These are phyloP conservation scores for Fragilariopsis cylindrus DNA, from an alignment of 108 stramenopile species.

Conservation along the genomic window DNA sequence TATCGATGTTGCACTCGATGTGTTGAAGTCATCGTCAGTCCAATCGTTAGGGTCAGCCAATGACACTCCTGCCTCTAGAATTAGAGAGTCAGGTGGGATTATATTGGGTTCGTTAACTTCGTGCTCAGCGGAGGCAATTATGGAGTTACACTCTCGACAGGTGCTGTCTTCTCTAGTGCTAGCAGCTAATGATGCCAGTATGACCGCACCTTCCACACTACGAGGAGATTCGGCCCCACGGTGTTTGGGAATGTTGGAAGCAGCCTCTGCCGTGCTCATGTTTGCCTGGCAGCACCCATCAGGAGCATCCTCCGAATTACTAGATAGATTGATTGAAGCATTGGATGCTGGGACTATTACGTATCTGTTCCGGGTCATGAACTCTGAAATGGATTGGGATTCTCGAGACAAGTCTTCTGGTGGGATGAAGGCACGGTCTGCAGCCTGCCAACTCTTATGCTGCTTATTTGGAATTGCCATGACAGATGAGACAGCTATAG, in stretches of 20 bases:
- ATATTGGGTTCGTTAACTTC: slow-evolving; percentile 58
- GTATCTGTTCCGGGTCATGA: slow-evolving; percentile 53
- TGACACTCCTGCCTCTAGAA: slow-evolving; percentile 60
- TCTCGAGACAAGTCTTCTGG: slow-evolving; percentile 62
- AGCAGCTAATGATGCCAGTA: slow-evolving; percentile 53
- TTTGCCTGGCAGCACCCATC: slow-evolving; percentile 60
- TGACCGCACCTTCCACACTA: slow-evolving; percentile 51
- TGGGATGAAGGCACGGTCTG: slow-evolving; percentile 54
- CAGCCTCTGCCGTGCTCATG: slow-evolving; percentile 57
- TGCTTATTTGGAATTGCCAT: slow-evolving; percentile 78
- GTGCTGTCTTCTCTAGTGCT: slow-evolving; percentile 51
- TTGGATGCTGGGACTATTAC: slow-evolving; percentile 72
- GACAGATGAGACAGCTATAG: slow-evolving; percentile 50
- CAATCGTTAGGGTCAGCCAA: slow-evolving; percentile 56
- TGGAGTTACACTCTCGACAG: slow-evolving; percentile 60
- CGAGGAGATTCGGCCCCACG: slow-evolving; percentile 72
- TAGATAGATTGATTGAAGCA: slow-evolving; percentile 67
- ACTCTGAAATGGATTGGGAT: slow-evolving; percentile 64
- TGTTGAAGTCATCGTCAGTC: slow-evolving; percentile 48
- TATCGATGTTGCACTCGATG: slow-evolving; percentile 39
- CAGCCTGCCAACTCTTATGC: slow-evolving; percentile 57
- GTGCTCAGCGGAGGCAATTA: slow-evolving; percentile 63
- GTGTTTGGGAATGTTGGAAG: slow-evolving; percentile 69
- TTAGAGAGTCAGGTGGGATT: slow-evolving; percentile 70
- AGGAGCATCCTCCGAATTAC: slow-evolving; percentile 46